Percentiles rank a stretch among this genome's conserved stretches.
Evolutionary conservation across 202 grass and related monocot genomes (phyloP).

Genomic region (Hordeum pubiflorum): DNA sequence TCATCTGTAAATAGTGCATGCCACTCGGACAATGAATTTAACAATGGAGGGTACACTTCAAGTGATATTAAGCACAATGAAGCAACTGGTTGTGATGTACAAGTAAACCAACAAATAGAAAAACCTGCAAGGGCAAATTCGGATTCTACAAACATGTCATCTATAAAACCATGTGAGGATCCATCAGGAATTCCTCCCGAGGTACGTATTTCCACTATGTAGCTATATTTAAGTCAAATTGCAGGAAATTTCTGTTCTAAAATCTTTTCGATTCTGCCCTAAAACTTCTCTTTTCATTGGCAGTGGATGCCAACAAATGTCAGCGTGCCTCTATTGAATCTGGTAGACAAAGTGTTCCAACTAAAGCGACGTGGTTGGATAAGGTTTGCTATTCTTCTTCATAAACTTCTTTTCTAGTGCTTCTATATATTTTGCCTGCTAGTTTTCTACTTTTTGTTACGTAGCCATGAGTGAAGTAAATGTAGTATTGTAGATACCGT

Average conservation of each 20-base stretch:
- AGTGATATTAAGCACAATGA: conserved; percentile 41
- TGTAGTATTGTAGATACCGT: neutral
- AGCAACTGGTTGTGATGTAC: conserved; percentile 34
- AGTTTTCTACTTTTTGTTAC: conserved; percentile 1
- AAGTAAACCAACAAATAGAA: conserved; percentile 31
- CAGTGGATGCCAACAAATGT: conserved; percentile 98
- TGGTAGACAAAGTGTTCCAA: conserved; percentile 97
- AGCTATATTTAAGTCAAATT: conserved; percentile 10
- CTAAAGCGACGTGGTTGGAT: conserved; percentile 87
- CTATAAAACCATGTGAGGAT: conserved; percentile 51
- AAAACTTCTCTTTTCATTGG: conserved; percentile 23
- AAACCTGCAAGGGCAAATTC: conserved; percentile 38
- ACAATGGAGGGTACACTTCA: conserved; percentile 55
- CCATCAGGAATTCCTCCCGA: conserved; percentile 72
- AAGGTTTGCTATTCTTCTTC: conserved; percentile 45
- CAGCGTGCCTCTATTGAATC: conserved; percentile 75
- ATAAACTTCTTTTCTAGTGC: conserved; percentile 8
- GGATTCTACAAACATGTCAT: conserved; percentile 45
- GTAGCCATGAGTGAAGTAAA: conserved; percentile 1
- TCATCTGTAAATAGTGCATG: conserved; percentile 51
- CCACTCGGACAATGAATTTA: conserved; percentile 86
- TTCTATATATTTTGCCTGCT: conserved; percentile 9
- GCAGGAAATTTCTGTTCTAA: conserved; percentile 6
- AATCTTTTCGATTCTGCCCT: conserved; percentile 12
- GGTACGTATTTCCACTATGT: conserved; percentile 36